Conservation (phyloP, 768 basidiomycete genomes). For the Kwoniella mangroviensis region DNA sequence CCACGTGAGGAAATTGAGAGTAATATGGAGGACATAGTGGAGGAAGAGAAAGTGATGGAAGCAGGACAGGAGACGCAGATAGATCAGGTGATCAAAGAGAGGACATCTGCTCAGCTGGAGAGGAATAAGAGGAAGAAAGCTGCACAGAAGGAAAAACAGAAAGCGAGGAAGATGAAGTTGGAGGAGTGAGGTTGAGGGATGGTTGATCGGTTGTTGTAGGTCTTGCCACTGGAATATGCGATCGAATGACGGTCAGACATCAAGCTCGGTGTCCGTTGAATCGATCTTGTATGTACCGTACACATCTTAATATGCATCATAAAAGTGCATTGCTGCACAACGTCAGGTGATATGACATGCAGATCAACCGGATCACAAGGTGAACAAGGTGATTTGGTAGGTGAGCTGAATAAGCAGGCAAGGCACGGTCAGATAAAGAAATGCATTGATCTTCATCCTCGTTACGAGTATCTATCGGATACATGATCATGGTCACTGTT, state of each 20-base stretch:
- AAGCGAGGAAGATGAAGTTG: slow-evolving; percentile 35
- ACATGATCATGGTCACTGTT: neutral
- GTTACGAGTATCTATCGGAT: neutral
- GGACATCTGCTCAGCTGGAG: slow-evolving; percentile 39
- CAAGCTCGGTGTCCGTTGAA: too few relatives aligned
- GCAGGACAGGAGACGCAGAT: slow-evolving; percentile 9
- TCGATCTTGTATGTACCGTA: too few relatives aligned
- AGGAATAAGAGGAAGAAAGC: slow-evolving; percentile 45
- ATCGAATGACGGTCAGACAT: too few relatives aligned
- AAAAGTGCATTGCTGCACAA: neutral
- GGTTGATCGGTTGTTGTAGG: too few relatives aligned
- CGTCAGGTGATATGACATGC: neutral
- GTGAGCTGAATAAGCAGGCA: neutral
- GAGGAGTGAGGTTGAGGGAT: neutral
- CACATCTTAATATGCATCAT: neutral
- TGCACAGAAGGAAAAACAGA: slow-evolving; percentile 31
- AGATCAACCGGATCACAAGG: neutral
- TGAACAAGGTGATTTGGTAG: neutral
- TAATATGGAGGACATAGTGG: slow-evolving; percentile 6
- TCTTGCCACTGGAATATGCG: too few relatives aligned
- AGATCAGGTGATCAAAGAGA: slow-evolving; percentile 29
- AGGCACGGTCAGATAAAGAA: neutral
- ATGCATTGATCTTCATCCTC: neutral
- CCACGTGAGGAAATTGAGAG: neutral
- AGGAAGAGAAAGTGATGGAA: slow-evolving; percentile 1